Base-by-base conservation (phyloP, 331 rosid genomes). In the Malus hybrid region DNA sequence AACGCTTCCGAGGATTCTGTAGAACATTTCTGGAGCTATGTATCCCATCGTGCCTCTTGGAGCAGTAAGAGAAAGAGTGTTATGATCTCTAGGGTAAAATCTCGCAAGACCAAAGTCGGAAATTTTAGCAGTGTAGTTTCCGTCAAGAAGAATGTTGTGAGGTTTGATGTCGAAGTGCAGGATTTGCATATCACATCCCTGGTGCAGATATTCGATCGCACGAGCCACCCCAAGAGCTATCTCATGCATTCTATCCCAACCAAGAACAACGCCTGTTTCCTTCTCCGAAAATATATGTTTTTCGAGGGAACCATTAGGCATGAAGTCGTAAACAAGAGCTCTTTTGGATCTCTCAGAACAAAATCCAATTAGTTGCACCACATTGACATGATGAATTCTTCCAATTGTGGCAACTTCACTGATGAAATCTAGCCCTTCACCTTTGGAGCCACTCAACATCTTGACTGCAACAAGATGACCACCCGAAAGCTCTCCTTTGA, bases 81-180 rank as follows among this genome's bases (percentile, higher is more conserved):
- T 48, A 20, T 18, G n/a, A 29, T 74, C 70, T 64, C 16, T 74
- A 12, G 70, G 32, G 36, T 48, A 74, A 8, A 63, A 33, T 22
- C 32, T 65, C 1, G 79, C 71, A 46, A 75, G 79, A n/a, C 73
- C 79, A 8, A 75, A 75, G 70, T 75, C 79, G 0, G 73, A 75
- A 7, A 75, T 65, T 36, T 75, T 75, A 12, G 79, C 34, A 24
- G 8, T n/a, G 8, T 32, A 65, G 16, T 65, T 65, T 3, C 6
- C 33, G 15, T 65, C 72, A 6, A 54, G 75, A 32, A 42, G 48
- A 42, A 42, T 42, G 48, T 42, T 42, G 48, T 42, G 48, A 42
- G 79, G 79, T 5, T 74, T 74, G 3, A 75, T 66, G 22, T 75
- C 79, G 67, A 75, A 75, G 65, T 75, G 79, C 1, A 75, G 66